Evolutionary conservation across 2,329 filamentous ascomycete species (phyloP).

Genomic region (Trichoderma koningiopsis): DNA sequence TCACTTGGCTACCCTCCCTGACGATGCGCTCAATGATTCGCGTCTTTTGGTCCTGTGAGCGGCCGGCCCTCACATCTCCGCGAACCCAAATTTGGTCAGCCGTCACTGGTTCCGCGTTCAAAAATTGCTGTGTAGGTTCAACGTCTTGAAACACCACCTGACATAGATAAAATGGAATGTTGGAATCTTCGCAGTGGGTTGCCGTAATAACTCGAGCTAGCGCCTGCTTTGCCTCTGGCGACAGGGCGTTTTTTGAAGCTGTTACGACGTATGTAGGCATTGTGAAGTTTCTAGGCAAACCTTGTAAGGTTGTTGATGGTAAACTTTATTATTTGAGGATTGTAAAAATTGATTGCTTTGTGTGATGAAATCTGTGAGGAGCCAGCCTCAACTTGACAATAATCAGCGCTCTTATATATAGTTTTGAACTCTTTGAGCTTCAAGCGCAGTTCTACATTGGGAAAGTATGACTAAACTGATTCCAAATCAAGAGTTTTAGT

Average conservation of each 20-base stretch:
- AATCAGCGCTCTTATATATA: not conserved
- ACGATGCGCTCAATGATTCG: not conserved
- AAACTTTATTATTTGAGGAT: not conserved
- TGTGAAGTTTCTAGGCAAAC: not conserved
- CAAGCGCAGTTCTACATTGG: not conserved
- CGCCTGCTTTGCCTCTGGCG: not conserved
- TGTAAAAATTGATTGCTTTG: not conserved
- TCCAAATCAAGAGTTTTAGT: not conserved
- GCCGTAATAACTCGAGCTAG: not conserved
- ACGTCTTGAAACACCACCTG: not conserved
- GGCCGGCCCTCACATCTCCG: not conserved
- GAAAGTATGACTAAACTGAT: not conserved
- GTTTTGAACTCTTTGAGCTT: not conserved
- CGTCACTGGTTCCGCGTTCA: not conserved
- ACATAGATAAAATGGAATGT: not conserved
- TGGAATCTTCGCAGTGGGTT: not conserved
- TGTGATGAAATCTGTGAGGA: not conserved
- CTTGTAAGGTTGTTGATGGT: not conserved
- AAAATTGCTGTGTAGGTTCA: not conserved
- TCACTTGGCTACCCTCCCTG: not conserved
- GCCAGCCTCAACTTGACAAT: not conserved
- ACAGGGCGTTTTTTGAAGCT: not conserved
- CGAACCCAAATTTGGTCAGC: not conserved
- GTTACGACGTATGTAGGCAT: slow-evolving; percentile 7
- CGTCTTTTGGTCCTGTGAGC: not conserved